Evolutionary conservation across 2,329 filamentous ascomycete genomes (phyloP), one percentile per base, ranked within the genome.

Genomic region (Parafenestella ontariensis): DNA sequence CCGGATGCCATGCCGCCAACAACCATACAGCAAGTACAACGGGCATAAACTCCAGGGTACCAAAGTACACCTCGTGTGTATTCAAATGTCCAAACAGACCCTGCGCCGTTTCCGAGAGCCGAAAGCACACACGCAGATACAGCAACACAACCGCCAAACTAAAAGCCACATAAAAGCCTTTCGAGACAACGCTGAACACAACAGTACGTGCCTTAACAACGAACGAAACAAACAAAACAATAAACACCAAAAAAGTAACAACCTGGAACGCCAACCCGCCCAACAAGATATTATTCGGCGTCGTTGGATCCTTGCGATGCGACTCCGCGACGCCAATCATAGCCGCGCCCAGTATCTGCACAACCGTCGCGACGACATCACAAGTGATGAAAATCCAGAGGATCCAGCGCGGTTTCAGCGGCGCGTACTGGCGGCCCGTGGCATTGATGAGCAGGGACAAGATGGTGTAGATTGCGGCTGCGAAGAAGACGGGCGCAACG

Each of bases 401-500:
- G 36, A 86, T 79, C 20, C 79, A 54, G 46, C 76, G 78, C 0
- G 82, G 79, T 1, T 76, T 74, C 3, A 85, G 66, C 2, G 80
- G 76, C 0, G 80, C 76, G 61, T 80, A 80, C 21, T 72, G 61
- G 3, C 70, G 66, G 2, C 80, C 81, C 33, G 81, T 74, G 9
- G 76, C 70, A 39, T 75, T 73, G 46, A 85, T 83, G 28, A 86
- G 70, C 3, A 79, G 76, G 0, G 78, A 81, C 6, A 86, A 74
- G 42, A 83, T 74, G n/a, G 81, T 81, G 74, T 85, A 86, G 45
- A 85, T 81, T 0, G 79, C 78, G 0, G 84, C 84, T 15, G 81
- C 78, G 69, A 85, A 80, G 63, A 86, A 83, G 33, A 86, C 84
- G 1, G 84, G 84, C 0, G 83, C 83, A 0, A 82, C 81, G 56